A percentile compares a stretch with the other conserved stretches of the same genome.
phyloP scores from a whole-genome alignment of 257 asterid genomes.

The Petrea volubilis region DNA sequence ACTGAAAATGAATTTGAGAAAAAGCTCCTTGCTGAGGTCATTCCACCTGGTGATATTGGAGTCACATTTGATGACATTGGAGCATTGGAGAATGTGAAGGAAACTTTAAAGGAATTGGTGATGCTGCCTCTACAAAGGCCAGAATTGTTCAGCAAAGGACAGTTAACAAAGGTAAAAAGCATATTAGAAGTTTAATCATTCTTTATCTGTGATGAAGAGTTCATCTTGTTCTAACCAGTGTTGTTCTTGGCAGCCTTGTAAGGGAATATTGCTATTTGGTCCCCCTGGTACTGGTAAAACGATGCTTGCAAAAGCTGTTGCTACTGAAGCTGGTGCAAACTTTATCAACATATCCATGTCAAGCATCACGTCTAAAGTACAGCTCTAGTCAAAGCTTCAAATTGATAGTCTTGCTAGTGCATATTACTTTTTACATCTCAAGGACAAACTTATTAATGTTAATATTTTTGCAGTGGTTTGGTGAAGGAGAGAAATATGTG shows the following conservation, averaged over 20 bases:
- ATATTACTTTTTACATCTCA: neutral
- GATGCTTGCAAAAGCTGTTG: constrained; percentile 96
- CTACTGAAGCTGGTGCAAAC: constrained; percentile 93
- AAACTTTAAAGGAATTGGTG: constrained; percentile 88
- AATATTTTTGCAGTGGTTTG: constrained; percentile 66
- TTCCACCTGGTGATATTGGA: constrained; percentile 87
- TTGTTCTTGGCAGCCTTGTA: constrained; percentile 71
- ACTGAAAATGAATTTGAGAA: constrained; percentile 89
- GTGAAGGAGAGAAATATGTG: constrained; percentile 91
- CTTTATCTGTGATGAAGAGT: constrained; percentile 11
- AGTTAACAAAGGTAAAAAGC: constrained; percentile 69
- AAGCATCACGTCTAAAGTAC: constrained; percentile 83
- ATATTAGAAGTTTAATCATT: constrained; percentile 5
- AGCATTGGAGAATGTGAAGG: constrained; percentile 88
- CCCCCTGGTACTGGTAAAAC: constrained; percentile 96
- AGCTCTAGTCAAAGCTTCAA: constrained; percentile 14
- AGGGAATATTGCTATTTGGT: constrained; percentile 92
- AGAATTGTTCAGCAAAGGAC: constrained; percentile 85
- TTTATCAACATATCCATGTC: constrained; percentile 92
- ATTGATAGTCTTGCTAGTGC: constrained; percentile 3
- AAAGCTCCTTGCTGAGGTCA: constrained; percentile 77
- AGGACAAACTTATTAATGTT: neutral
- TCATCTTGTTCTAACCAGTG: constrained; percentile 22
- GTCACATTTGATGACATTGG: constrained; percentile 89
- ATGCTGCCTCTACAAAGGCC: constrained; percentile 93